phyloP scores from a whole-genome alignment of 306 rosid species.

The Begonia peltatifolia region DNA sequence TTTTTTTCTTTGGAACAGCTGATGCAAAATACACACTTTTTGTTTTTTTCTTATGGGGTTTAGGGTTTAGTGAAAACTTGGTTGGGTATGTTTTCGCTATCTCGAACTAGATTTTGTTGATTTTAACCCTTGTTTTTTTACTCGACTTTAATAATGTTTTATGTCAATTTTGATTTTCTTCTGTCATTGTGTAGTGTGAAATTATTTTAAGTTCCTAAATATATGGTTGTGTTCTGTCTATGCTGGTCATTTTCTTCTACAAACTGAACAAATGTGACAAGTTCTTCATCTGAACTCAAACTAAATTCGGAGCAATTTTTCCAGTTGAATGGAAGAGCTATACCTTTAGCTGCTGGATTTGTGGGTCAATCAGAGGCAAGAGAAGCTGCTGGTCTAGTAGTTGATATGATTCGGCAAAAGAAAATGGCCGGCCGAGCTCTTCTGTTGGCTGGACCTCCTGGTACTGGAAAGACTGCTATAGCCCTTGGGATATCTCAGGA shows the following conservation, averaged over 20 bases:
- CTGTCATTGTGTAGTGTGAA: no score
- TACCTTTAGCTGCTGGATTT: slow-evolving; percentile 79
- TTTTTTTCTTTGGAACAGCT: background rate
- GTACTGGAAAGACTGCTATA: slow-evolving; percentile 91
- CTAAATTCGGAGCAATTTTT: background rate
- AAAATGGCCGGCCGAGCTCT: slow-evolving; percentile 97
- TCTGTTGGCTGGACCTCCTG: slow-evolving; percentile 90
- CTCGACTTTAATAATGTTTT: no score
- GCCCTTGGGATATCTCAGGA: slow-evolving; percentile 95
- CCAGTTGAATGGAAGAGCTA: slow-evolving; percentile 66
- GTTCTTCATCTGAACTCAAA: no score
- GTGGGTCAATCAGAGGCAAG: slow-evolving; percentile 96
- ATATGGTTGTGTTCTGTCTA: no score
- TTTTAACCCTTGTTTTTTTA: no score
- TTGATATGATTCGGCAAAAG: slow-evolving; percentile 93
- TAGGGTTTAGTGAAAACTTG: no score
- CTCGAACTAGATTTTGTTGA: no score
- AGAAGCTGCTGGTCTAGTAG: slow-evolving; percentile 85
- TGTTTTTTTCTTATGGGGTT: background rate
- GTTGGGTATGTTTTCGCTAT: no score
- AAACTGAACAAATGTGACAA: no score
- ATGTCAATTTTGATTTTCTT: no score
- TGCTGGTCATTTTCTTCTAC: no score
- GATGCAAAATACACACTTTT: background rate
- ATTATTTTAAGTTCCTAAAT: no score